Percentiles rank a stretch among this genome's conserved stretches.
These are phyloP conservation scores for Raffaelea albimanens DNA, from an alignment of 2,329 filamentous ascomycete genomes.

Conservation along the genomic window DNA sequence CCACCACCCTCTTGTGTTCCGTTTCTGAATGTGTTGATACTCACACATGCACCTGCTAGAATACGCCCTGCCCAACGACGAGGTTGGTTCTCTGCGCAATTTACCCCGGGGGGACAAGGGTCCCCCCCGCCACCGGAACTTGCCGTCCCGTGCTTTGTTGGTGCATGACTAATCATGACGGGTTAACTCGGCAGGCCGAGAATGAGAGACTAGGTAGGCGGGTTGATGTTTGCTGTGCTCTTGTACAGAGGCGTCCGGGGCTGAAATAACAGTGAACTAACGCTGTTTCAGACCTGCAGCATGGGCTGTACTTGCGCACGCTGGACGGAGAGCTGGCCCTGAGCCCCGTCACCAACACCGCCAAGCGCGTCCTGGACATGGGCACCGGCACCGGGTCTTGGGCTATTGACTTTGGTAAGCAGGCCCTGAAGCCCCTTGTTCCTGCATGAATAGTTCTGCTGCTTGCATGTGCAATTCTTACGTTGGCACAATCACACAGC, in stretches of 20 bases:
- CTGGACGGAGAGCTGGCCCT: constrained; percentile 5
- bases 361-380: constrained; percentile 13
- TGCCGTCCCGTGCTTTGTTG: too few species aligned
- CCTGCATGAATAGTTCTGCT: neutral
- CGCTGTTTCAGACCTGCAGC: constrained; percentile 6
- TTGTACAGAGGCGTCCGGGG: too few species aligned
- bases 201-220: neutral
- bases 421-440: too few species aligned
- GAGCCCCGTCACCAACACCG: constrained; percentile 11
- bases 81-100: constrained; percentile 1
- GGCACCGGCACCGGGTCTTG: constrained; percentile 15
- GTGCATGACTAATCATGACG: neutral
- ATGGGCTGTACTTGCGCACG: constrained; percentile 8
- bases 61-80: constrained; percentile 8
- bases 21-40: too few species aligned
- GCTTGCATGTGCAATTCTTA: neutral
- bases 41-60: constrained; percentile 1
- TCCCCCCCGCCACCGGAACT: too few species aligned
- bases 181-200: neutral
- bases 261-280: neutral
- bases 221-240: neutral
- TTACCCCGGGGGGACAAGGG: too few species aligned
- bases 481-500: constrained; percentile 3
- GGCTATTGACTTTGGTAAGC: constrained; percentile 15
- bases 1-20: too few species aligned